phyloP scores from a whole-genome alignment of 176 grass and related monocot species.

The Cenchrus fungigraminus region DNA sequence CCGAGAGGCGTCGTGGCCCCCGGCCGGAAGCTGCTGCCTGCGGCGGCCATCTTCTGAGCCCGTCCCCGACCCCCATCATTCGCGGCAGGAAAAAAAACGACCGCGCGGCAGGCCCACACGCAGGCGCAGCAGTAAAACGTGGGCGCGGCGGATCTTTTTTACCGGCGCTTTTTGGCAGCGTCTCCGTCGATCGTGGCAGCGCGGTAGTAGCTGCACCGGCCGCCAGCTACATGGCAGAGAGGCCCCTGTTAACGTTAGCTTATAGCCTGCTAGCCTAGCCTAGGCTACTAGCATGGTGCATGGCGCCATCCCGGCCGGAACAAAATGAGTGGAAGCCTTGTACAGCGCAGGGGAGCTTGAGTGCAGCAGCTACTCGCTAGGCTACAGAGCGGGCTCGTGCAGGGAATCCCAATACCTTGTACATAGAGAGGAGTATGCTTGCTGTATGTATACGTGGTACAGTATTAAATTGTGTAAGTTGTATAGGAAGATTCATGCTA shows the following conservation, averaged over 20 bases:
- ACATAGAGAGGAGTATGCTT: no score
- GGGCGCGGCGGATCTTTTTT: background rate
- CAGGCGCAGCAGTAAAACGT: background rate
- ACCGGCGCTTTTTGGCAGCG: background rate
- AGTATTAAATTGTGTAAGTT: no score
- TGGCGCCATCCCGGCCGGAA: constrained; percentile 19
- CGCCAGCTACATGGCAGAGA: constrained; percentile 10
- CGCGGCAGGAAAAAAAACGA: constrained; percentile 24
- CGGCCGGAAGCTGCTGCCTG: constrained; percentile 12
- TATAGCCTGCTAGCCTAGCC: no score
- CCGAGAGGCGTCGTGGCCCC: background rate
- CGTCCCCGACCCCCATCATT: constrained; percentile 30
- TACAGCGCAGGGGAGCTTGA: background rate
- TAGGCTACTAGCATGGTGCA: background rate
- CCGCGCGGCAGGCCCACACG: background rate
- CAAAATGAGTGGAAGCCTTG: constrained; percentile 25
- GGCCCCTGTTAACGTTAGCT: background rate
- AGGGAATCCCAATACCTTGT: background rate
- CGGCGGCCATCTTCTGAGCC: constrained; percentile 8
- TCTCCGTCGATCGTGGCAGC: background rate
- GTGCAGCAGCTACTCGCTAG: no score
- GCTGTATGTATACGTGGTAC: no score
- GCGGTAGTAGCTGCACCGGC: constrained; percentile 20
- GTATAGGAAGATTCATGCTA: no score
- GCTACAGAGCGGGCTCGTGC: background rate